A percentile compares a stretch with the other conserved stretches of the same genome.
phyloP scores from a whole-genome alignment of 352 stramenopile species.

The Globisporangium radiosum region DNA sequence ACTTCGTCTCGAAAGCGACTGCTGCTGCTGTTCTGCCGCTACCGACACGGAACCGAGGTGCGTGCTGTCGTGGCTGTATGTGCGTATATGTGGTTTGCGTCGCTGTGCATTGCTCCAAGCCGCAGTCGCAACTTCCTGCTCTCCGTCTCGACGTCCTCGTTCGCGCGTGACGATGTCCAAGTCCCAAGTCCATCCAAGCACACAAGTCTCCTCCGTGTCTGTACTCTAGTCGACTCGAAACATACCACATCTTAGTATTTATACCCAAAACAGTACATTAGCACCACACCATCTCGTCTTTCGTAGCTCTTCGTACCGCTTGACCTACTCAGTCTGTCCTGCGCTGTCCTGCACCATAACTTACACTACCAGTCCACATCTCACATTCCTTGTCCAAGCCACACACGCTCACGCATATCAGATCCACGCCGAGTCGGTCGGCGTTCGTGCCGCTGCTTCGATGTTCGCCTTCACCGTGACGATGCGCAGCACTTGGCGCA shows the following conservation, averaged over 20 bases:
- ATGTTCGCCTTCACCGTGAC: conserved; percentile 42
- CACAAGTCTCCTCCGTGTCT: neutral
- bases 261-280: no score
- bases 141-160: neutral
- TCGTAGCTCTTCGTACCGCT: no score
- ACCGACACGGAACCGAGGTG: conserved; percentile 1
- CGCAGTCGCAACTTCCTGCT: neutral
- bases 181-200: neutral
- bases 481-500: conserved; percentile 64
- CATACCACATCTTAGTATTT: no score
- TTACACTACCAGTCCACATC: no score
- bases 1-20: neutral
- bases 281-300: no score
- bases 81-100: neutral
- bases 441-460: conserved; percentile 20
- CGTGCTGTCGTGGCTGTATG: conserved; percentile 1
- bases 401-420: neutral
- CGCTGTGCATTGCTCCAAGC: neutral
- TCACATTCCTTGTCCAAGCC: no score
- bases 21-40: neutral
- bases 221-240: neutral
- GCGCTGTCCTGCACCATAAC: neutral
- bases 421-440: conserved; percentile 17
- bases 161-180: neutral
- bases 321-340: neutral